These are phyloP conservation scores for Draba incana DNA, from an alignment of 345 rosid genomes.

Conservation along the genomic window DNA sequence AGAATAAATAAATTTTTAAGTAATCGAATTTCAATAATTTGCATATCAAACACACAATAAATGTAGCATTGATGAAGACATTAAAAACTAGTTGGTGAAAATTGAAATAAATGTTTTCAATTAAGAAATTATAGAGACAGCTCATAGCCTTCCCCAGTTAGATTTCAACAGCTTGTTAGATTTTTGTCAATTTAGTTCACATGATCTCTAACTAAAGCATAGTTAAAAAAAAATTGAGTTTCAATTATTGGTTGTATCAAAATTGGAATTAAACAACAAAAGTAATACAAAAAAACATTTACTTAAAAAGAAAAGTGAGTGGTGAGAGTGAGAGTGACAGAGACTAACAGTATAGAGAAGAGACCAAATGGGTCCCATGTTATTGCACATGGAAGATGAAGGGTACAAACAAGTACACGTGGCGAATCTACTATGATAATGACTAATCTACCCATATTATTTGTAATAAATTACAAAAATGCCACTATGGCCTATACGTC, in stretches of 20 bases:
- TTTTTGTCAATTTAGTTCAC: slow-evolving; percentile 52
- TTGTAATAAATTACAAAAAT: slow-evolving; percentile 28
- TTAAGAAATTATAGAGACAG: slow-evolving; percentile 26
- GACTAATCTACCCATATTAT: slow-evolving; percentile 38
- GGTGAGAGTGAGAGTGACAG: slow-evolving; percentile 40
- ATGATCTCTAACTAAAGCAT: slow-evolving; percentile 35
- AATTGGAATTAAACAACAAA: background rate
- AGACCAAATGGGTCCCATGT: slow-evolving; percentile 29
- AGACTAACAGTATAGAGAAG: slow-evolving; percentile 27
- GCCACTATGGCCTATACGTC: slow-evolving; percentile 30
- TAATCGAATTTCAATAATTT: slow-evolving; percentile 1
- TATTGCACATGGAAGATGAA: slow-evolving; percentile 41
- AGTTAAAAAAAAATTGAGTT: slow-evolving; percentile 6
- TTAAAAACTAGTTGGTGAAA: slow-evolving; percentile 22
- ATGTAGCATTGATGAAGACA: slow-evolving; percentile 31
- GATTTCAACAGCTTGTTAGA: slow-evolving; percentile 44
- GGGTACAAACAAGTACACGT: slow-evolving; percentile 29
- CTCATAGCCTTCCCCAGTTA: slow-evolving; percentile 30
- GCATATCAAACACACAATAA: slow-evolving; percentile 3
- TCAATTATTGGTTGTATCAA: slow-evolving; percentile 24
- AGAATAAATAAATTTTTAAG: background rate
- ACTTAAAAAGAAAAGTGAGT: slow-evolving; percentile 27
- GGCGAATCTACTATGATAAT: slow-evolving; percentile 4
- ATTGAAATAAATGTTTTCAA: slow-evolving; percentile 7
- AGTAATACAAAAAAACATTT: background rate